Percentiles rank a stretch among this genome's conserved stretches.
phyloP scores from a whole-genome alignment of 1,139 yeast species.

The Yamadazyma dushanensis region DNA sequence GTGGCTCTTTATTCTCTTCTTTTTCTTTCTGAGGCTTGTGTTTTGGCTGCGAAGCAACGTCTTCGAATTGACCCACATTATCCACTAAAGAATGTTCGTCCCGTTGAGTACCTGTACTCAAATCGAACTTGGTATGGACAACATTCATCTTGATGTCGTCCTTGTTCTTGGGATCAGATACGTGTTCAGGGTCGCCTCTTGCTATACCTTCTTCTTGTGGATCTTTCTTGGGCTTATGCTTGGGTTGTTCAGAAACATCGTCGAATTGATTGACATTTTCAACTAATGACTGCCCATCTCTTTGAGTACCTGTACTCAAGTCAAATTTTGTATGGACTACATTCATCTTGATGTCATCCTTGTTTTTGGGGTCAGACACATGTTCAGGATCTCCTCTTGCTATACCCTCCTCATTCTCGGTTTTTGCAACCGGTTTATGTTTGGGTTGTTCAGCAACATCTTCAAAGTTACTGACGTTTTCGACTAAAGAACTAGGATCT shows the following conservation, averaged over 20 bases:
- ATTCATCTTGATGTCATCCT: constrained; percentile 8
- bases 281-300: constrained; percentile 8
- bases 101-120: constrained; percentile 8
- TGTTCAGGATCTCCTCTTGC: too few species aligned
- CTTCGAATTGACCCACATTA: constrained; percentile 6
- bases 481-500: constrained; percentile 6
- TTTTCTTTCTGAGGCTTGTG: constrained; percentile 2
- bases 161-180: constrained; percentile 5
- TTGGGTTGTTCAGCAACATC: constrained; percentile 10
- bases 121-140: constrained; percentile 6
- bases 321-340: constrained; percentile 7
- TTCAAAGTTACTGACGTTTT: constrained; percentile 6
- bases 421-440: not conserved
- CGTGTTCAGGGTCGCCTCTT: too few species aligned
- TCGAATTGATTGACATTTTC: constrained; percentile 7
- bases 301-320: constrained; percentile 7
- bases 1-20: not conserved
- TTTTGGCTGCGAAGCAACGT: constrained; percentile 6
- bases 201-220: not conserved
- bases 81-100: constrained; percentile 8
- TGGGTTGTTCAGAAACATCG: constrained; percentile 7
- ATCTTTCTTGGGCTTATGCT: constrained; percentile 3
- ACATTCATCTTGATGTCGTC: constrained; percentile 8
- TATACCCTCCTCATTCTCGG: not conserved
- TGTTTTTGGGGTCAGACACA: constrained; percentile 5